Evolutionary conservation across 345 rosid genomes (phyloP), one percentile per base, ranked within the genome.

Genomic region (Rhizophora apiculata): DNA sequence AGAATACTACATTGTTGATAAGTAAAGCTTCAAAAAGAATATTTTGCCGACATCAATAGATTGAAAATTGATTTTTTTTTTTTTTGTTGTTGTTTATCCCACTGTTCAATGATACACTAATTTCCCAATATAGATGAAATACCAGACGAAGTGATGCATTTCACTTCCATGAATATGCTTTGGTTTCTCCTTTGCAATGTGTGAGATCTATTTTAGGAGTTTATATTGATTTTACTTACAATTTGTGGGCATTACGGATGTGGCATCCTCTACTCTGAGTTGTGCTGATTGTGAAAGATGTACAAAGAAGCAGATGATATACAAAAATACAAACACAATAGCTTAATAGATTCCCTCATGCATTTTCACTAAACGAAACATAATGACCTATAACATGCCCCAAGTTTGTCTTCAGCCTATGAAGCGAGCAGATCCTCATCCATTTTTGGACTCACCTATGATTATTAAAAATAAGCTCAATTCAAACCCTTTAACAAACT

Each of bases 311-410:
- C 97, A 22, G 97, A 91, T 0, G 97, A 89, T 56, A 94, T 8
- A 37, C 78, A 82, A 91, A 91, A 26, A 89, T 89, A 34, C 91
- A 91, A 52, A 91, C 59, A 6, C 96, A 91, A 75, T 91, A 94
- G 76, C 97, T 82, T 29, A 94, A 81, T 32, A 94, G 82, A 71
- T 94, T 96, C 91, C 87, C 79, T 91, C 98, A 59, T 91, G 88
- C 98, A 94, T 94, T 86, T 94, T 94, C 80, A 94, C 97, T 10
- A 94, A 59, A 26, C 91, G 89, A 77, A 94, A 91, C 97, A 94
- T 31, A 5, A 5, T 94, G 1, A 94, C 96, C 9, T 29, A 94
- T 94, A 43, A 89, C 96, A 77, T 94, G 97, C 29, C 98, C 97
- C 13, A 89, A 90, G 86, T 89, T 94, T 18, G 98, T 91, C 83